Evolutionary conservation across 305 asterid species (phyloP).

Genomic region (Rubia peregrina): DNA sequence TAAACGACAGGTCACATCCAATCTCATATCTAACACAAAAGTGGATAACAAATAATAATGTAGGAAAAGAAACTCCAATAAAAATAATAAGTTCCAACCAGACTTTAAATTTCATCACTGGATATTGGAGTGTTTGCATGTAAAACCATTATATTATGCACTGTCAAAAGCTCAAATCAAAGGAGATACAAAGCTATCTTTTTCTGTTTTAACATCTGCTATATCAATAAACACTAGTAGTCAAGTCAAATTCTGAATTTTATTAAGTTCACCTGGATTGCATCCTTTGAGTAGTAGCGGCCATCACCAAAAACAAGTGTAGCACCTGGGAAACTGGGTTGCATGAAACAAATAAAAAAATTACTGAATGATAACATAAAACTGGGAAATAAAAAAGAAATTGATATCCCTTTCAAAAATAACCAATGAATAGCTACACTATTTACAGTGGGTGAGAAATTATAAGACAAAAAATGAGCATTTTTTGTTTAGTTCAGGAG

Average conservation of each 20-base stretch:
- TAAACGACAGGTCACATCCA: neutral
- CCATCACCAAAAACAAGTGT: conserved; percentile 99
- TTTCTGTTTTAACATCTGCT: neutral
- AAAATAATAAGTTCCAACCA: neutral
- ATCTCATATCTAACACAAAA: neutral
- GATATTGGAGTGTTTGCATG: neutral
- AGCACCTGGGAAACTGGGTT: conserved; percentile 44
- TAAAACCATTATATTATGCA: neutral
- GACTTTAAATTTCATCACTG: neutral
- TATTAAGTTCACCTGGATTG: conserved; percentile 76
- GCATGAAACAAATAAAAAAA: neutral
- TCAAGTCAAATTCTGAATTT: neutral
- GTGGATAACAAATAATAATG: neutral
- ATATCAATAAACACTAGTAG: neutral
- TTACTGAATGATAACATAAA: neutral
- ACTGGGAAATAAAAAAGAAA: neutral
- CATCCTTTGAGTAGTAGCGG: conserved; percentile 90
- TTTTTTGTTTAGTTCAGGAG: too few relatives aligned
- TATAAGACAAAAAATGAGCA: too few relatives aligned
- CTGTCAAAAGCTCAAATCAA: neutral
- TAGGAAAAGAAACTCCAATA: neutral
- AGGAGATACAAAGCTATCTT: neutral
- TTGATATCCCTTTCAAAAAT: too few relatives aligned
- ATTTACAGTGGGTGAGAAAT: too few relatives aligned
- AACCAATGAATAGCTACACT: too few relatives aligned